Base-by-base conservation (phyloP, 1,284 basidiomycete species). In the Marasmius oreades region DNA sequence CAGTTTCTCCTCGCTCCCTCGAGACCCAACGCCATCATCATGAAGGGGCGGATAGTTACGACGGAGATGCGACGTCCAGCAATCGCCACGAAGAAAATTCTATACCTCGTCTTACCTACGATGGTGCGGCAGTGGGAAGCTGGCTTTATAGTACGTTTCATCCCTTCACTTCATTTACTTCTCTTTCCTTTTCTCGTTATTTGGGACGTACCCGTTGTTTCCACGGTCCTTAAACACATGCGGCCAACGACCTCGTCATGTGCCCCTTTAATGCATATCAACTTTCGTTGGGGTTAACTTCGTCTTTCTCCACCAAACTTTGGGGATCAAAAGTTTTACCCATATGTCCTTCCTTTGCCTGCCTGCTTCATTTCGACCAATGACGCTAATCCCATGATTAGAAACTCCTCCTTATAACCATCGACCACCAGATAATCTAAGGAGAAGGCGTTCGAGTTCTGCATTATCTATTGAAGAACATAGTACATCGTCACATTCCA, bases 31-130 rank as follows among this genome's bases (percentile, higher is more conserved):
- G 28, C 2, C 26, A 16, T 59, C 28, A 59, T 60, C 28, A 64
- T 64, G 23, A 62, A 61, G 1, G 61, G 60, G 14, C 63, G 62
- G 18, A 59, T 5, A 10, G 24, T 26, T 18, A 3, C 10, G 28
- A 31, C 10, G 10, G 28, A 31, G 28, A 31, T 31, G 28, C 28
- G 10, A 31, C 28, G 5, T 18, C 20, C 48, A 51, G 5, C 36
- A 37, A n/a, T 18, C n/a, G 20, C 16, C 7, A 42, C n/a, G n/a
- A 3, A 5, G 20, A 16, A 18, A 6, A 42, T 16, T 7, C 7
- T 14, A 11, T n/a, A 20, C 39, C 39, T 14, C 39, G 39, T 5
- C 16, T n/a, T 20, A 7, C 39, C n/a, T 42, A 11, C 39, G 39
- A 42, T 16, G n/a, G 20, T 20, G 39, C 11, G 2, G 39, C 39